Evolutionary conservation across 73 alveolate species (phyloP).

Genomic region (Halteria grandinella): DNA sequence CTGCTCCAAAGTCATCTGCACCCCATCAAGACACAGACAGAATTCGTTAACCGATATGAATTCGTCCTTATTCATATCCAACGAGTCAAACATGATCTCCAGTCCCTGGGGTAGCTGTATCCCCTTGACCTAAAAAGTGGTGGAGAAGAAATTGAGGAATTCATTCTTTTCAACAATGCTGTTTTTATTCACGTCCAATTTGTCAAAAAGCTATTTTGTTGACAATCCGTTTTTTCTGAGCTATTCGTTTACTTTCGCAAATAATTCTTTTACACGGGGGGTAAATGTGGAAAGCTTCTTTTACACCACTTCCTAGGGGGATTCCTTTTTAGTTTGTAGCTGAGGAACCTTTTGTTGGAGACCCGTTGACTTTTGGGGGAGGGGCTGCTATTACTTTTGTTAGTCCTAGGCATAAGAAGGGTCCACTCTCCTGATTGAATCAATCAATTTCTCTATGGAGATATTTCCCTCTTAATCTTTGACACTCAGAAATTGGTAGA

Average conservation of each 20-base stretch:
- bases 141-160: constrained; percentile 16
- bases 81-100: constrained; percentile 32
- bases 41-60: constrained; percentile 16
- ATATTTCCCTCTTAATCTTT: background rate
- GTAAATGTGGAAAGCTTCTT: constrained; percentile 2
- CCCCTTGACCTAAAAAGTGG: background rate
- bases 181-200: constrained; percentile 34
- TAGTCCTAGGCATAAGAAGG: constrained; percentile 3
- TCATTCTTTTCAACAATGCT: constrained; percentile 30
- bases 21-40: constrained; percentile 41
- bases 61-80: constrained; percentile 50
- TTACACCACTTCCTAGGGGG: background rate
- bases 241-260: constrained; percentile 5
- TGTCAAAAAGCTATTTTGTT: background rate
- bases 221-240: background rate
- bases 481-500: background rate
- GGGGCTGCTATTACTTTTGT: background rate
- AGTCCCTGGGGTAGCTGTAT: background rate
- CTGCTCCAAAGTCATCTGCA: constrained; percentile 11
- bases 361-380: no score
- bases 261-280: background rate
- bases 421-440: background rate
- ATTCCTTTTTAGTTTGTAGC: constrained; percentile 6
- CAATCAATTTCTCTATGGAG: constrained; percentile 7
- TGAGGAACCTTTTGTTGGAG: no score